A percentile compares a stretch with the other conserved stretches of the same genome.
These are phyloP conservation scores for Melaleuca quinquenervia DNA, from an alignment of 345 rosid genomes.

Conservation along the genomic window DNA sequence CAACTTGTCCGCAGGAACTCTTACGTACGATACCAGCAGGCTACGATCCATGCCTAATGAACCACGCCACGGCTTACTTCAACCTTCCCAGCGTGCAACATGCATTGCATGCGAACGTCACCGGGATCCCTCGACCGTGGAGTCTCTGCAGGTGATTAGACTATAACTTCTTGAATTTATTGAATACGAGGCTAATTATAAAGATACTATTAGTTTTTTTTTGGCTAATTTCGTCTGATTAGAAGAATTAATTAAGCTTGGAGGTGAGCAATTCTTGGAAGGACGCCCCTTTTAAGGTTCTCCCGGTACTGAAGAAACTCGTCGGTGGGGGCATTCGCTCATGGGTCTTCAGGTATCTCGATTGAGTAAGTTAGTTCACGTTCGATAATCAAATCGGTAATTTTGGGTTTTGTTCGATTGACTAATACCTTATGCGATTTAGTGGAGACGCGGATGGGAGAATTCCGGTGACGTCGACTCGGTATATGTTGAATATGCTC, in stretches of 20 bases:
- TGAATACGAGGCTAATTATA: neutral
- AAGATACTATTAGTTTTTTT: neutral
- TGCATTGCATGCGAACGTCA: conserved; percentile 76
- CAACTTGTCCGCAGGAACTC: neutral
- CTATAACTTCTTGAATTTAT: neutral
- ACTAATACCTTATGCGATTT: neutral
- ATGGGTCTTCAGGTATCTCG: conserved; percentile 51
- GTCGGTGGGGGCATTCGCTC: conserved; percentile 41
- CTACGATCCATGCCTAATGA: conserved; percentile 86
- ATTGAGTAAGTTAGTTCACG: neutral
- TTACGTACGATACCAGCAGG: conserved; percentile 83
- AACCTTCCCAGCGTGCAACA: conserved; percentile 79
- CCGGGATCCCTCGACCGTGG: conserved; percentile 60
- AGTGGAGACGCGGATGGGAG: conserved; percentile 82
- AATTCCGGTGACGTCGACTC: conserved; percentile 55
- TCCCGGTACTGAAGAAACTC: conserved; percentile 48
- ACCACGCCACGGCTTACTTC: conserved; percentile 58
- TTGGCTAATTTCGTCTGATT: neutral
- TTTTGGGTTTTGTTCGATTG: neutral
- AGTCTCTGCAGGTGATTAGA: conserved; percentile 40
- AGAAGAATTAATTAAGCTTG: conserved; percentile 6
- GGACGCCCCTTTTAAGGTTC: conserved; percentile 37
- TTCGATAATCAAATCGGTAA: neutral
- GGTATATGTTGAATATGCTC: conserved; percentile 44
- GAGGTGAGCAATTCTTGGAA: conserved; percentile 13